Evolutionary conservation across 345 rosid species (phyloP).

Genomic region (Iberis pinnata): DNA sequence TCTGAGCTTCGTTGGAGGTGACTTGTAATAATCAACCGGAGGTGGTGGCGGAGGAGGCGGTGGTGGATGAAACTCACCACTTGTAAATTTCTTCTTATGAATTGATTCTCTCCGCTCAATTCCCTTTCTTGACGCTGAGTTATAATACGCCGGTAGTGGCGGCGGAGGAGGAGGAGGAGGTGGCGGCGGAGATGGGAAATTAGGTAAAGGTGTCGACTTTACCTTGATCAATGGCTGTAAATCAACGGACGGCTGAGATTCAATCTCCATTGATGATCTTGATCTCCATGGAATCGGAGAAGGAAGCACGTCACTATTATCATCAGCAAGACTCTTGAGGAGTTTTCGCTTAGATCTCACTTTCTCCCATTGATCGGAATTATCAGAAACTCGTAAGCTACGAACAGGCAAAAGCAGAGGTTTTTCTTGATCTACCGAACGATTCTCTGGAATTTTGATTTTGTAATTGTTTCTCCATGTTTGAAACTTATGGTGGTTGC

Average conservation of each 20-base stretch:
- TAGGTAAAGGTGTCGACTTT: slow-evolving; percentile 39
- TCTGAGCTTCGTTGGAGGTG: slow-evolving; percentile 32
- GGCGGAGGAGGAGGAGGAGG: slow-evolving; percentile 67
- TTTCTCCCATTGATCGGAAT: slow-evolving; percentile 22
- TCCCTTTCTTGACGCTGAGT: slow-evolving; percentile 29
- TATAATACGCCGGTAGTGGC: slow-evolving; percentile 34
- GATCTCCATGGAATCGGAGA: slow-evolving; percentile 98
- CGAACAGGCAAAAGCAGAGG: slow-evolving; percentile 81
- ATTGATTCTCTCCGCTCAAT: slow-evolving; percentile 17
- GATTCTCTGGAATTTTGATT: slow-evolving; percentile 52
- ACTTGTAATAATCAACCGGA: slow-evolving; percentile 26
- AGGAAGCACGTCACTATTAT: slow-evolving; percentile 59
- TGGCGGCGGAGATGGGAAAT: slow-evolving; percentile 14
- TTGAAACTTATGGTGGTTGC: slow-evolving; percentile 36
- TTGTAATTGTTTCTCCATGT: slow-evolving; percentile 74
- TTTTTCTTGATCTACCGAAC: slow-evolving; percentile 55
- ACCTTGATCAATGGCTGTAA: slow-evolving; percentile 28
- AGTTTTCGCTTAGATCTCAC: slow-evolving; percentile 26
- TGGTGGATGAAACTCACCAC: slow-evolving; percentile 36
- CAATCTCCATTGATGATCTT: slow-evolving; percentile 38
- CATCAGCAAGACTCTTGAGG: slow-evolving; percentile 38
- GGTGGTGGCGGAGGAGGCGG: slow-evolving; percentile 79
- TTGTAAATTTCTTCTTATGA: slow-evolving; percentile 14
- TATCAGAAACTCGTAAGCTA: slow-evolving; percentile 44
- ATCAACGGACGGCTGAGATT: slow-evolving; percentile 10